Base-by-base conservation (phyloP, 2,329 filamentous ascomycete species). In the Anthostomella pinea region DNA sequence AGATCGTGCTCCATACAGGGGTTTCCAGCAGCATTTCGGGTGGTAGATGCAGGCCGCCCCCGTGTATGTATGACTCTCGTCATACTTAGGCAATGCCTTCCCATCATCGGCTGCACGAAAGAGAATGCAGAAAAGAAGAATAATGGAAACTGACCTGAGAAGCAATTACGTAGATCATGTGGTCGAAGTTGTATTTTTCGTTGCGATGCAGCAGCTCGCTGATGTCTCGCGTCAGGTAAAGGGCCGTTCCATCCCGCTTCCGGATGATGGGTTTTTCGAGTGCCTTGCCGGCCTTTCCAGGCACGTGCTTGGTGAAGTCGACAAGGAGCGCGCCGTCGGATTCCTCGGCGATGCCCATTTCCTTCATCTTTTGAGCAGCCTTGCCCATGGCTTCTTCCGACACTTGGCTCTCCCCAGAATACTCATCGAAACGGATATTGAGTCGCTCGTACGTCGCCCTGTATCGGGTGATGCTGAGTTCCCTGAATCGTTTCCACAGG, bases 101-200 rank as follows among this genome's bases (percentile, higher is more conserved):
- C n/a, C n/a, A n/a, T n/a, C n/a, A n/a, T n/a, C n/a, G n/a, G n/a
- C n/a, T n/a, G n/a, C n/a, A n/a, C n/a, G n/a, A n/a, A n/a, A n/a
- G n/a, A n/a, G n/a, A n/a, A n/a, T n/a, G n/a, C n/a, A n/a, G n/a
- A n/a, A n/a, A n/a, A n/a, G n/a, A n/a, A n/a, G n/a, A n/a, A n/a
- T n/a, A n/a, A n/a, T n/a, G n/a, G n/a, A n/a, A n/a, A n/a, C n/a
- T n/a, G n/a, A n/a, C n/a, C n/a, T n/a, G 77, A 15, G 76, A 80
- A 1, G 83, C 83, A 19, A 88, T 79, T 8, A 89, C 84, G 53
- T 88, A 89, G 44, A 88, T 83, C 83, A 89, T 86, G 58, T 86
- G 79, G 64, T 89, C 83, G 51, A 86, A 87, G 8, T 79, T 59
- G 64, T 71, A 70, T 46, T 73, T 72, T 30, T 75, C 68, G 27